Evolutionary conservation across 495 filamentous ascomycete species (phyloP).

Genomic region (Aspergillus baeticus): DNA sequence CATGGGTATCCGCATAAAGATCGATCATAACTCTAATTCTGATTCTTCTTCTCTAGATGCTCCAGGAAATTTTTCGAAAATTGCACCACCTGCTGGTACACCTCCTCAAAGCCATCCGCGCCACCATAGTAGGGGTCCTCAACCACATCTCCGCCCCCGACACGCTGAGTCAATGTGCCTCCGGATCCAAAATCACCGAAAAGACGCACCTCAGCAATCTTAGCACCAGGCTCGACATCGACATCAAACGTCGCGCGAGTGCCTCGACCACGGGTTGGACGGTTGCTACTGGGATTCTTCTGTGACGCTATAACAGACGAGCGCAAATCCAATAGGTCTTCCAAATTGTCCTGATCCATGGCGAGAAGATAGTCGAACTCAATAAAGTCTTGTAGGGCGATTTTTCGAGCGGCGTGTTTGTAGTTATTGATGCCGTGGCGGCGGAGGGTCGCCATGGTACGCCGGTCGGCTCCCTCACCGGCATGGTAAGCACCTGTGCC

Average conservation of each 20-base stretch:
- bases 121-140: slow-evolving; percentile 92
- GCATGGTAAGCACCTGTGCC: slow-evolving; percentile 86
- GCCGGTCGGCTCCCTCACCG: slow-evolving; percentile 70
- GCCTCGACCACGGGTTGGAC: slow-evolving; percentile 25
- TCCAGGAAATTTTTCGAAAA: slow-evolving; percentile 78
- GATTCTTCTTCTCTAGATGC: slow-evolving; percentile 33
- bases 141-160: slow-evolving; percentile 71
- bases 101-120: slow-evolving; percentile 76
- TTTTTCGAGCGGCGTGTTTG: slow-evolving; percentile 72
- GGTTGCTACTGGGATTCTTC: slow-evolving; percentile 26
- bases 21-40: slow-evolving; percentile 5
- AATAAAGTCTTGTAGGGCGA: slow-evolving; percentile 69
- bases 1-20: slow-evolving; percentile 19
- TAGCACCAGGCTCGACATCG: slow-evolving; percentile 29
- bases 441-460: slow-evolving; percentile 79
- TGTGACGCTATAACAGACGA: slow-evolving; percentile 50
- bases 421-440: slow-evolving; percentile 74
- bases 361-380: slow-evolving; percentile 91
- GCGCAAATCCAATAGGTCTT: slow-evolving; percentile 60
- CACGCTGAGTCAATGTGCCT: slow-evolving; percentile 69
- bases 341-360: slow-evolving; percentile 87
- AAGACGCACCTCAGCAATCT: slow-evolving; percentile 62
- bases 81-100: slow-evolving; percentile 76
- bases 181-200: slow-evolving; percentile 79
- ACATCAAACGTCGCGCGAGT: slow-evolving; percentile 27